phyloP scores from a whole-genome alignment of 2,329 filamentous ascomycete genomes.

The Ambrosiella cleistominuta region DNA sequence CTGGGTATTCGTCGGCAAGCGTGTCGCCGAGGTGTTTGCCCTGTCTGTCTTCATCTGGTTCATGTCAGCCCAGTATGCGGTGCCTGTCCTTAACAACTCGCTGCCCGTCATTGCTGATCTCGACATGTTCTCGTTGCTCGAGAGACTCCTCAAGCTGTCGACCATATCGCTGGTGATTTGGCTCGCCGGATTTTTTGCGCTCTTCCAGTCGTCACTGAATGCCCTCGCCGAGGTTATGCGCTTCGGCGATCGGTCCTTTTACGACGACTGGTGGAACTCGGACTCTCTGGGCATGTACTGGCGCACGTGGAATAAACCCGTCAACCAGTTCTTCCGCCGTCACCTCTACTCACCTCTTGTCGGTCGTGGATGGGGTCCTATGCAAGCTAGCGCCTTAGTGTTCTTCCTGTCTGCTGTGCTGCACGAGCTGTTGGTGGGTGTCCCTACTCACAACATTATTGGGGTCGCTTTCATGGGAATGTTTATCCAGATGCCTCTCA shows the following conservation, averaged over 20 bases:
- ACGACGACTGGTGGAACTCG: constrained; percentile 97
- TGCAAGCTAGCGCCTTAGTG: constrained; percentile 57
- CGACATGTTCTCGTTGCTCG: constrained; percentile 64
- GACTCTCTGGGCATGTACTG: constrained; percentile 75
- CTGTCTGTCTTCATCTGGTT: constrained; percentile 90
- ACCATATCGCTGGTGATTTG: constrained; percentile 93
- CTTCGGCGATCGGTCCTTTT: constrained; percentile 89
- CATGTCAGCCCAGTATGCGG: constrained; percentile 81
- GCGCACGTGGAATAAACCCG: constrained; percentile 94
- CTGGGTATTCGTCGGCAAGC: constrained; percentile 76
- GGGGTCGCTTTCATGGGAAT: constrained; percentile 89
- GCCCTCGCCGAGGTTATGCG: constrained; percentile 74
- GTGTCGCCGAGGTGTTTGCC: constrained; percentile 57
- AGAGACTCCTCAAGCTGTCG: constrained; percentile 83
- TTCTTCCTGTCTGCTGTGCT: constrained; percentile 78
- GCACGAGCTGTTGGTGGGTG: constrained; percentile 81
- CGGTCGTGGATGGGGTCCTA: constrained; percentile 60
- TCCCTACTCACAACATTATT: constrained; percentile 87
- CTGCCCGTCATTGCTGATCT: constrained; percentile 71
- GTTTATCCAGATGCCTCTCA: constrained; percentile 81
- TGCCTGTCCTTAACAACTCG: constrained; percentile 76
- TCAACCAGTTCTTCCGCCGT: constrained; percentile 89
- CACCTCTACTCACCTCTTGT: constrained; percentile 84
- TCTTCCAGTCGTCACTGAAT: constrained; percentile 88
- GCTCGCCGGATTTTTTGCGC: constrained; percentile 91